phyloP scores from a whole-genome alignment of 1,139 yeast genomes.

The Pichia sp. region DNA sequence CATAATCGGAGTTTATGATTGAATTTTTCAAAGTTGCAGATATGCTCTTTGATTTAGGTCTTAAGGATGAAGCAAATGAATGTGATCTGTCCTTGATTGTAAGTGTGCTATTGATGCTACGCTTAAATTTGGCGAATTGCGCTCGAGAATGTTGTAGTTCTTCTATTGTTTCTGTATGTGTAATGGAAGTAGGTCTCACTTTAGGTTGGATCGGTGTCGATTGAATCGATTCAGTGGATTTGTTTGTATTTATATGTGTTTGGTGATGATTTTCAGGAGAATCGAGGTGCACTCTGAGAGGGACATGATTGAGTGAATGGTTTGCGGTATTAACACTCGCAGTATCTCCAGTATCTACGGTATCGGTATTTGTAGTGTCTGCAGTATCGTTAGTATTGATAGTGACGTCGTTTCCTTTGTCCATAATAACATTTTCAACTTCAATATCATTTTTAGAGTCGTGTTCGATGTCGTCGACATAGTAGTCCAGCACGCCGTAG shows the following conservation, averaged over 20 bases:
- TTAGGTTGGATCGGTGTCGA: not conserved
- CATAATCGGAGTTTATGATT: conserved; percentile 38
- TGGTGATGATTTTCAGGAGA: too few species aligned
- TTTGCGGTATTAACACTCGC: too few species aligned
- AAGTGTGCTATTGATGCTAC: conserved; percentile 1
- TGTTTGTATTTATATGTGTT: too few species aligned
- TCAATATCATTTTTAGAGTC: conserved; percentile 2
- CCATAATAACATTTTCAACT: not conserved
- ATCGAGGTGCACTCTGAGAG: not conserved
- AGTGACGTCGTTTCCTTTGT: not conserved
- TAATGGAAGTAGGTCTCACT: conserved; percentile 4
- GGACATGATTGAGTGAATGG: not conserved
- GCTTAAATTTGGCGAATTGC: conserved; percentile 3
- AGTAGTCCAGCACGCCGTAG: conserved; percentile 9
- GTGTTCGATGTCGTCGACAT: not conserved
- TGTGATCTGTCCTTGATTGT: conserved; percentile 6
- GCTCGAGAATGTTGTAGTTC: conserved; percentile 1
- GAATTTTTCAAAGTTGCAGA: conserved; percentile 7
- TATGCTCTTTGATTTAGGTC: not conserved
- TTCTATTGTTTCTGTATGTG: conserved; percentile 6
- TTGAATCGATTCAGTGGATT: not conserved
- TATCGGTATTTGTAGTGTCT: too few species aligned
- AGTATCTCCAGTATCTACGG: not conserved
- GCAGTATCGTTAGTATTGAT: too few species aligned
- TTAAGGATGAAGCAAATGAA: conserved; percentile 3